A percentile compares a stretch with the other conserved stretches of the same genome.
Conservation (phyloP, 768 basidiomycete species). For the Leccinum variicolor region DNA sequence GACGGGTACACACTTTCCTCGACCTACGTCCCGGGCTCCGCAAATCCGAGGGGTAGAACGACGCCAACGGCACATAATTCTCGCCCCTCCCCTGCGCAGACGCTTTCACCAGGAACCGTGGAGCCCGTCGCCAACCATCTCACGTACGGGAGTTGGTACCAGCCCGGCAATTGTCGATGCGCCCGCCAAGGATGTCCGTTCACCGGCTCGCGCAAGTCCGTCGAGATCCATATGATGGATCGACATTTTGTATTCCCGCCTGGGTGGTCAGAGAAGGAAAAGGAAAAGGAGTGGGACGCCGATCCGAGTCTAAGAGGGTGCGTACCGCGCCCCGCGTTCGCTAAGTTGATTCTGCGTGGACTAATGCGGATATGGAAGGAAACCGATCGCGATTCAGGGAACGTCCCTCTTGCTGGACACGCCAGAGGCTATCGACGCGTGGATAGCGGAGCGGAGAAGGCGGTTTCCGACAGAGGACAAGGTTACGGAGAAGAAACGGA, state of each 20-base stretch:
- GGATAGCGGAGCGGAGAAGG: conserved; percentile 87
- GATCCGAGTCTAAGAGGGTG: conserved; percentile 82
- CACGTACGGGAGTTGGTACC: conserved; percentile 50
- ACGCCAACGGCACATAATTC: neutral
- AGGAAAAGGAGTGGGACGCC: conserved; percentile 72
- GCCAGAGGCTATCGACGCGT: conserved; percentile 75
- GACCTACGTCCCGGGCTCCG: conserved; percentile 29
- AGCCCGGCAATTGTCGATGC: conserved; percentile 58
- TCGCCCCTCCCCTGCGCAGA: conserved; percentile 2
- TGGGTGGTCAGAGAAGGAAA: conserved; percentile 59
- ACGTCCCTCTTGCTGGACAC: conserved; percentile 75
- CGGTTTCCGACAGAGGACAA: conserved; percentile 74
- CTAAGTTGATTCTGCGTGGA: neutral
- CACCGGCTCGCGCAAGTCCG: conserved; percentile 62
- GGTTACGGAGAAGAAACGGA: conserved; percentile 78
- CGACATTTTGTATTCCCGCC: conserved; percentile 81
- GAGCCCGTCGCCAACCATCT: conserved; percentile 18
- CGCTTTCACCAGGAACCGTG: conserved; percentile 1
- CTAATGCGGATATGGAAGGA: conserved; percentile 46
- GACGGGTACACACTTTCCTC: conserved; percentile 41
- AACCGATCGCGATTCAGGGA: conserved; percentile 72
- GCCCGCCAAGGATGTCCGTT: conserved; percentile 64
- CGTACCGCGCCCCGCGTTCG: conserved; percentile 4
- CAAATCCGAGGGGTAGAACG: neutral
- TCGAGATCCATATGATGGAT: conserved; percentile 86